phyloP scores from a whole-genome alignment of 1,284 basidiomycete species.

The Trametes versicolor region DNA sequence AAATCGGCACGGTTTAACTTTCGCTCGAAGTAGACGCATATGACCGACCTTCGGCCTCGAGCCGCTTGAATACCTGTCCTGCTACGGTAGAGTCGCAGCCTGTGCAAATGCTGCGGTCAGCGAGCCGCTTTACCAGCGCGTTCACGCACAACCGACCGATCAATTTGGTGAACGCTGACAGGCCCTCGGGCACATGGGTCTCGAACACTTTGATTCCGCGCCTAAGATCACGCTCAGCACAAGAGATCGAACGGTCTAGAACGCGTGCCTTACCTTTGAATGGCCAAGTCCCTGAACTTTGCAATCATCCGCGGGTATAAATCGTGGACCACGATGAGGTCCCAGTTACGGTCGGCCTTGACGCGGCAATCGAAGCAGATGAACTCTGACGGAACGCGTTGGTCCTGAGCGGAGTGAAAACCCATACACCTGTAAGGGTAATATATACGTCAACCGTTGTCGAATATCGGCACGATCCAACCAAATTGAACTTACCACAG shows the following conservation, averaged over 20 bases:
- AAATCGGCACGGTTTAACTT: not conserved
- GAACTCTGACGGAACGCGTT: conserved; percentile 65
- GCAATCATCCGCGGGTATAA: conserved; percentile 66
- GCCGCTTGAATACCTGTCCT: conserved; percentile 69
- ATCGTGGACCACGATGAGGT: conserved; percentile 65
- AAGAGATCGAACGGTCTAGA: not conserved
- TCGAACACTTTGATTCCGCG: conserved; percentile 80
- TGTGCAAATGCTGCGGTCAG: conserved; percentile 36
- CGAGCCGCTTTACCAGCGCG: not conserved
- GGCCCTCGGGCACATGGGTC: conserved; percentile 54
- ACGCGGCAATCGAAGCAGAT: conserved; percentile 78
- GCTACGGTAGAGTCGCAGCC: conserved; percentile 65
- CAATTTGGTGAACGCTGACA: conserved; percentile 64
- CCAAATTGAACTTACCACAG: conserved; percentile 59
- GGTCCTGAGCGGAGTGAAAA: conserved; percentile 68
- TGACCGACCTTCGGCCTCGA: conserved; percentile 72
- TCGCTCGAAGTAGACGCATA: not conserved
- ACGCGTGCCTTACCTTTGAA: conserved; percentile 63
- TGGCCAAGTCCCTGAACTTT: conserved; percentile 71
- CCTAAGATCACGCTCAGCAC: conserved; percentile 48
- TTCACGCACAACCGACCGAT: conserved; percentile 55
- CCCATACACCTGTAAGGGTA: conserved; percentile 75
- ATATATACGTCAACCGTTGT: not conserved
- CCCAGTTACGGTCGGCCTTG: conserved; percentile 70
- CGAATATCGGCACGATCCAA: not conserved